Evolutionary conservation across 2,329 filamentous ascomycete genomes (phyloP).

Genomic region (Xylaria sp.): DNA sequence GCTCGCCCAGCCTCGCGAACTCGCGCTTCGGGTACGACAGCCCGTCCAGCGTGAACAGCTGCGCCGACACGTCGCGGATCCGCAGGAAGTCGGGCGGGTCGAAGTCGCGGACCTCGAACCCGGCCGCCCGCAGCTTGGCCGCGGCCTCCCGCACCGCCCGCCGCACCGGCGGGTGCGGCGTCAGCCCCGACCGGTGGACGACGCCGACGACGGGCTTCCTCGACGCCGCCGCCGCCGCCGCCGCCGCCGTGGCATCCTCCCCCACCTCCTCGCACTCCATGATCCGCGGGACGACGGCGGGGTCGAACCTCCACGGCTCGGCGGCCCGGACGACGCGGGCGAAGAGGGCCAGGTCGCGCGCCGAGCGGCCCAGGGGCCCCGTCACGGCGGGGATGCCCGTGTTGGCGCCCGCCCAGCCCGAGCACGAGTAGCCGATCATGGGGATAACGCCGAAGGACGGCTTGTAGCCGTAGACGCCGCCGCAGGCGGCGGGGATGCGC

Average conservation of each 20-base stretch:
- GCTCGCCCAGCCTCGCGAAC: conserved; percentile 36
- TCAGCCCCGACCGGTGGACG: conserved; percentile 33
- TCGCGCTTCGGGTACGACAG: conserved; percentile 40
- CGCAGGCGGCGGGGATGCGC: conserved; percentile 35
- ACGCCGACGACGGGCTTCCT: conserved; percentile 37
- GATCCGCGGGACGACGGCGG: conserved; percentile 28
- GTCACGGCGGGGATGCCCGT: conserved; percentile 36
- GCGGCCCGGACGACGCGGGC: conserved; percentile 25
- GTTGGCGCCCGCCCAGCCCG: conserved; percentile 35
- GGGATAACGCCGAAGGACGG: conserved; percentile 37
- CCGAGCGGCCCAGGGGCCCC: conserved; percentile 32
- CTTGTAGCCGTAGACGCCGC: conserved; percentile 37
- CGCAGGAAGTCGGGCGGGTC: conserved; percentile 36
- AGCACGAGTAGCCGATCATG: conserved; percentile 37
- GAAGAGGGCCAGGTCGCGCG: conserved; percentile 32
- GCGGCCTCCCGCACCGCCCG: conserved; percentile 34
- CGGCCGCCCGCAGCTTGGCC: conserved; percentile 31
- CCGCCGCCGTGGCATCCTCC: conserved; percentile 35
- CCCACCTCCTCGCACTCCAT: conserved; percentile 18
- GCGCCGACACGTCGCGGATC: conserved; percentile 35
- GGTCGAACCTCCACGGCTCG: conserved; percentile 31
- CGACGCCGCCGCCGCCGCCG: conserved; percentile 16
- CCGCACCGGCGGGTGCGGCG: conserved; percentile 36
- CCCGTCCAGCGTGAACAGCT: conserved; percentile 41
- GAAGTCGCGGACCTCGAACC: conserved; percentile 37